Conservation (phyloP, 2,329 filamentous ascomycete species). For the Tolypocladium nubicola region DNA sequence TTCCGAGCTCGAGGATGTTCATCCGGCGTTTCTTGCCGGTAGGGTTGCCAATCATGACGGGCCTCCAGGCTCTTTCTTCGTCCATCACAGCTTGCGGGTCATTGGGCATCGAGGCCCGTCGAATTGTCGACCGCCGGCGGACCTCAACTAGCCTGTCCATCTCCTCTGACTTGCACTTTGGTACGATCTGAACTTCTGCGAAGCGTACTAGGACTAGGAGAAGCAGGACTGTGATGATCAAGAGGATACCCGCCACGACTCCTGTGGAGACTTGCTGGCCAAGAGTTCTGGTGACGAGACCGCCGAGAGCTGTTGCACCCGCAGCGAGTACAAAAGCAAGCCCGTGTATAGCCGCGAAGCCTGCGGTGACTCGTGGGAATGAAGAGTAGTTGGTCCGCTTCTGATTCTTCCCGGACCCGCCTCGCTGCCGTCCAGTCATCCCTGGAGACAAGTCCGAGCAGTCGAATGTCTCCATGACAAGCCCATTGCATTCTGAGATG, state of each 20-base stretch:
- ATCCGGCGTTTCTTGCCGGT: conserved; percentile 57
- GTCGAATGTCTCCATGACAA: conserved; percentile 75
- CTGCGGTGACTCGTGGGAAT: conserved; percentile 63
- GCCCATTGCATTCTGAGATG: conserved; percentile 63
- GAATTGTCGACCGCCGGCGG: conserved; percentile 36
- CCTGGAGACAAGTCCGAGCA: conserved; percentile 69
- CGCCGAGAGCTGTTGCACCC: conserved; percentile 56
- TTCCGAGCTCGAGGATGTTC: conserved; percentile 60
- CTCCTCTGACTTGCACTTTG: conserved; percentile 43
- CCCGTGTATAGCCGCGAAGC: conserved; percentile 59
- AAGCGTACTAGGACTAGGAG: conserved; percentile 53
- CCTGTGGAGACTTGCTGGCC: conserved; percentile 60
- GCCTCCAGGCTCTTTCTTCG: conserved; percentile 53
- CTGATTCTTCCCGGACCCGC: conserved; percentile 23
- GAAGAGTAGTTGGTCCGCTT: conserved; percentile 62
- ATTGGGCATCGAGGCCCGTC: conserved; percentile 30
- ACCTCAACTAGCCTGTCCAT: conserved; percentile 42
- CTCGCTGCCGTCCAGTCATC: conserved; percentile 47
- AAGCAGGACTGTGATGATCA: conserved; percentile 53
- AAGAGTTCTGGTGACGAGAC: conserved; percentile 52
- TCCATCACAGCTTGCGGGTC: conserved; percentile 29
- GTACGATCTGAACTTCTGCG: conserved; percentile 58
- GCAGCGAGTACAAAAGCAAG: conserved; percentile 62
- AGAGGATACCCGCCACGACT: conserved; percentile 55
- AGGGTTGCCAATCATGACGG: conserved; percentile 62